Evolutionary conservation across 1,139 yeast genomes (phyloP), one percentile per base, ranked within the genome.

Genomic region (Saccharomyces hybrid): DNA sequence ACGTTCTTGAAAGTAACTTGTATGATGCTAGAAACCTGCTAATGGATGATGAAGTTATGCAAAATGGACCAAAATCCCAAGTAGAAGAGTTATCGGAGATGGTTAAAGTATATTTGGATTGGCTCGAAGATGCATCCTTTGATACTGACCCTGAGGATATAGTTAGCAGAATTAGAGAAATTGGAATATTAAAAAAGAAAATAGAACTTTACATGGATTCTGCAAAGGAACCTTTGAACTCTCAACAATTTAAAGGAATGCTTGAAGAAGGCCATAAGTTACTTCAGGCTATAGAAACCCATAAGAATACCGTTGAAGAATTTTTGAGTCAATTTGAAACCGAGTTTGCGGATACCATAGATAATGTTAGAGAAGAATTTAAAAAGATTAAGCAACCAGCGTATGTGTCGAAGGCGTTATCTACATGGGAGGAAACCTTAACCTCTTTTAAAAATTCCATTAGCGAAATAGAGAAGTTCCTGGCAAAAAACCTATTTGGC

Each of bases 121-220:
- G 96, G 96, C 73, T 89, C 42, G 96, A 88, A 53, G 83, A 80
- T 60, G 91, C 84, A 25, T 79, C 88, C 53, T 87, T 82, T 54
- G 75, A 73, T 31, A 79, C 88, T 1, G 59, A 76, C 0, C 56
- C 76, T 46, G 73, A 73, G 55, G 64, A 67, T 49, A 63, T 74
- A 41, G 67, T 70, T 27, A 61, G 65, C 7, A 76, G 64, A 57
- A 63, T 69, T 11, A 64, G 64, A 1, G 67, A 64, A 7, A 61
- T 77, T 9, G 62, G 68, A 16, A 57, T 55, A 0, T 58, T 68
- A 26, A 64, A 64, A 42, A 59, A 57, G 14, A 69, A 66, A 48
- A 64, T 76, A 23, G 65, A 69, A 46, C 61, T 66, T 1, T 75
- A 66, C 53, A 56, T 74, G 28, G 61, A 62, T 4, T 65, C 73